Conservation (phyloP, 345 rosid species). For the Geranium rotundifolium region DNA sequence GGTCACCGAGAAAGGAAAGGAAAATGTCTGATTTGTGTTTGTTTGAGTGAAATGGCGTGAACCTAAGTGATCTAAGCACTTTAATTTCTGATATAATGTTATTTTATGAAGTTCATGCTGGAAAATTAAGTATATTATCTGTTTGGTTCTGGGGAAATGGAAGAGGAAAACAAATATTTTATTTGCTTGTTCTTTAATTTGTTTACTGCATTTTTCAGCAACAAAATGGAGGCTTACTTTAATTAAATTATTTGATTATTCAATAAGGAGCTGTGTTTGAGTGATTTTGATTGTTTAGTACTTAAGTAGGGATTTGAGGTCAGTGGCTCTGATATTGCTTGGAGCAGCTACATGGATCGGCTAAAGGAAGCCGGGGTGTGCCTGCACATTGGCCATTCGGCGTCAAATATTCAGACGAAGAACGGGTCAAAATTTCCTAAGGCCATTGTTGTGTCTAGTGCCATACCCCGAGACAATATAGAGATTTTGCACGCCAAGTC, state of each 20-base stretch:
- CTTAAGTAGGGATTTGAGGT: not conserved
- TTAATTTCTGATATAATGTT: too few species aligned
- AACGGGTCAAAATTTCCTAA: constrained; percentile 13
- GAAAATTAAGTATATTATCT: not conserved
- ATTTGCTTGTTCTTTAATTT: too few species aligned
- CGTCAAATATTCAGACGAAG: not conserved
- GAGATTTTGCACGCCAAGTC: constrained; percentile 21
- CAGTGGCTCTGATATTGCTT: not conserved
- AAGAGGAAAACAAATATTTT: not conserved
- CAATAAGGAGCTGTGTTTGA: not conserved
- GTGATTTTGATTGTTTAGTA: too few species aligned
- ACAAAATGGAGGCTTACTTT: not conserved
- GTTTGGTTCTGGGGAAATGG: not conserved
- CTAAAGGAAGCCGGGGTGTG: not conserved
- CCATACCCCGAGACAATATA: constrained; percentile 19
- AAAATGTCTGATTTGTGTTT: not conserved
- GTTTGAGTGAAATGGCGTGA: not conserved
- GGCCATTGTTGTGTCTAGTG: constrained; percentile 27
- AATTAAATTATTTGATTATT: not conserved
- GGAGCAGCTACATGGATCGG: not conserved
- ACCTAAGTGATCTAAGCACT: not conserved
- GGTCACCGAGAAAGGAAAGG: constrained; percentile 1
- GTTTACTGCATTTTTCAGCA: too few species aligned
- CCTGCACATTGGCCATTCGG: not conserved
- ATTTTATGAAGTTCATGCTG: not conserved